These are phyloP conservation scores for Schwanniomyces etchellsii DNA, from an alignment of 1,139 yeast genomes.

Conservation along the genomic window DNA sequence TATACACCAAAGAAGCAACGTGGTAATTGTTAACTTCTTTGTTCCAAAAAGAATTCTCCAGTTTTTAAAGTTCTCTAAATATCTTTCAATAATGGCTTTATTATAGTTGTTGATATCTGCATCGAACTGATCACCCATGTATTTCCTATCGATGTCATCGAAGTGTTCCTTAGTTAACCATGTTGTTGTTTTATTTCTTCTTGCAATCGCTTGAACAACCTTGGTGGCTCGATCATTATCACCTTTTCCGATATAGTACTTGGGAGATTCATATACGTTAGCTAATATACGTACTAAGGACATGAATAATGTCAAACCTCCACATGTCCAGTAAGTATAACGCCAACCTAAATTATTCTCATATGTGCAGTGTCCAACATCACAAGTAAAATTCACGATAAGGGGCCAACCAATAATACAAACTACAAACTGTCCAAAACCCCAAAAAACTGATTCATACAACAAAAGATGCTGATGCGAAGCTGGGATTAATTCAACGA, in stretches of 20 bases:
- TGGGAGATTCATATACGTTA: slow-evolving; percentile 20
- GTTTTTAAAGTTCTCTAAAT: slow-evolving; percentile 1
- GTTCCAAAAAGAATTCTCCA: slow-evolving; percentile 6
- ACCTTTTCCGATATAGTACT: slow-evolving; percentile 21
- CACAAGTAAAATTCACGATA: slow-evolving; percentile 11
- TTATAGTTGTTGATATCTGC: background rate
- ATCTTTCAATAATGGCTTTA: background rate
- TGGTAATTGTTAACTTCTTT: slow-evolving; percentile 5
- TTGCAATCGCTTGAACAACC: slow-evolving; percentile 18
- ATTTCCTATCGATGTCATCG: slow-evolving; percentile 10
- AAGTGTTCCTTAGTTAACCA: slow-evolving; percentile 16
- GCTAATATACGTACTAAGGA: slow-evolving; percentile 16
- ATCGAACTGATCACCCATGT: background rate
- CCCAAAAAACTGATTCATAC: slow-evolving; percentile 15
- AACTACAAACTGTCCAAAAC: slow-evolving; percentile 12
- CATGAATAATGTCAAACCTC: slow-evolving; percentile 19
- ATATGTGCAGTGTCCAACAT: slow-evolving; percentile 6
- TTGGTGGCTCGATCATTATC: slow-evolving; percentile 15
- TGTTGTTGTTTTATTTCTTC: slow-evolving; percentile 13
- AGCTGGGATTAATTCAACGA: slow-evolving; percentile 13
- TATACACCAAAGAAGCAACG: slow-evolving; percentile 7
- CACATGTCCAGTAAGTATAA: slow-evolving; percentile 7
- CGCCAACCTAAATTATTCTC: slow-evolving; percentile 13
- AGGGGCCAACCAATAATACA: slow-evolving; percentile 14
- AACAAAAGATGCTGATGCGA: slow-evolving; percentile 13